Evolutionary conservation across 345 rosid genomes (phyloP), one percentile per base, ranked within the genome.

Genomic region (Rhizophora apiculata): DNA sequence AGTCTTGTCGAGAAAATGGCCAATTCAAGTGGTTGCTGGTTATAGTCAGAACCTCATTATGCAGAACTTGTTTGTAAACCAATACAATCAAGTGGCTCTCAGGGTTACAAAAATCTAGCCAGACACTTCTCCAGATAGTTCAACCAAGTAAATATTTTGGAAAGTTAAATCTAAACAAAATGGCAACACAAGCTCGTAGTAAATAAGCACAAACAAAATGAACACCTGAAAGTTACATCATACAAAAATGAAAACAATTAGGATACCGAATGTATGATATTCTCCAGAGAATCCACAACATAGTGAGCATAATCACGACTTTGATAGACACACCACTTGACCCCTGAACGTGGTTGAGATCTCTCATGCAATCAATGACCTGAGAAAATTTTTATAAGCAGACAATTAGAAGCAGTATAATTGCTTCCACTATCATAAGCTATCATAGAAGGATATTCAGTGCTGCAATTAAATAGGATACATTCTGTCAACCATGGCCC

Each of bases 261-360:
- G 63, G 87, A 68, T 79, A 90, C 98, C 78, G 96, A 96, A 74
- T 88, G 99, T 0, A 96, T 96, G 74, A 92, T 86, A 77, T 92
- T 89, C 84, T 96, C 98, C 21, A 96, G 91, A 76, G 98, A 90
- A 79, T 92, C 99, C 70, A 96, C 98, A 21, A 81, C 86, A 86
- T 97, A 96, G 81, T 92, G 98, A 64, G 98, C 88, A 82, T 84
- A 85, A 82, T 89, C 92, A 73, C 86, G 87, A 82, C 96, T 87
- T 22, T 90, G 96, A 78, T 87, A 87, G 67, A 96, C 85, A 66
- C 99, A 89, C 99, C 99, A 96, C 80, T 88, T 85, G 76, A 92
- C 97, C 72, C 99, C 98, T 62, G 99, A 80, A 87, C 86, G 97
- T 67, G 99, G 97, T 79, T 89, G 98, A 54, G 92, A 64, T 48